These are phyloP conservation scores for Cystobasidium slooffiae DNA, from an alignment of 1,284 basidiomycete species.

Conservation along the genomic window DNA sequence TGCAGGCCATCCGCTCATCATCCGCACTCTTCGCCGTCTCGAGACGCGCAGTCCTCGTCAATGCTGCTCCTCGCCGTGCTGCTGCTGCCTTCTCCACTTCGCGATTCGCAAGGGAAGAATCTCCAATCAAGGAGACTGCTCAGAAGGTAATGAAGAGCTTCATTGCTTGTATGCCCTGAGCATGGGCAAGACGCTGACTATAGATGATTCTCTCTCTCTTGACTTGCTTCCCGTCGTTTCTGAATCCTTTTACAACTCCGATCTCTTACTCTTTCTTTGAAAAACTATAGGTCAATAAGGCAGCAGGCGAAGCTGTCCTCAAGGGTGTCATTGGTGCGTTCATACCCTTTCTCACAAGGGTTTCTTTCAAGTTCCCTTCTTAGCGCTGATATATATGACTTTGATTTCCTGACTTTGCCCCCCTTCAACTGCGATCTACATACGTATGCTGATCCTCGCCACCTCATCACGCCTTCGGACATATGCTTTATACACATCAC, in stretches of 20 bases:
- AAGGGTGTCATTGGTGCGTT: conserved; percentile 42
- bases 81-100: conserved; percentile 25
- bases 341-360: not conserved
- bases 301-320: conserved; percentile 32
- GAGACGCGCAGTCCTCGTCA: conserved; percentile 10
- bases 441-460: not conserved
- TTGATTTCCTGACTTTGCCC: not conserved
- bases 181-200: too few relatives aligned
- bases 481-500: not conserved
- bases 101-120: conserved; percentile 20
- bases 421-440: too few relatives aligned
- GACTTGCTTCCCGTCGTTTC: not conserved
- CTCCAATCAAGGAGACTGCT: conserved; percentile 40
- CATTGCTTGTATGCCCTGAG: too few relatives aligned
- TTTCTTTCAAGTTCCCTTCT: not conserved
- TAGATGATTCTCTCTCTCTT: too few relatives aligned
- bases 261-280: not conserved
- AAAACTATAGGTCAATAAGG: conserved; percentile 37
- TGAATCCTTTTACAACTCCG: not conserved
- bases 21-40: conserved; percentile 6
- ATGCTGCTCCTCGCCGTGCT: not conserved
- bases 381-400: conserved; percentile 6
- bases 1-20: conserved; percentile 36
- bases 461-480: not conserved
- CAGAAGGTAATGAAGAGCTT: conserved; percentile 1